phyloP scores from a whole-genome alignment of 1,139 yeast species.

The Hanseniaspora uvarum region DNA sequence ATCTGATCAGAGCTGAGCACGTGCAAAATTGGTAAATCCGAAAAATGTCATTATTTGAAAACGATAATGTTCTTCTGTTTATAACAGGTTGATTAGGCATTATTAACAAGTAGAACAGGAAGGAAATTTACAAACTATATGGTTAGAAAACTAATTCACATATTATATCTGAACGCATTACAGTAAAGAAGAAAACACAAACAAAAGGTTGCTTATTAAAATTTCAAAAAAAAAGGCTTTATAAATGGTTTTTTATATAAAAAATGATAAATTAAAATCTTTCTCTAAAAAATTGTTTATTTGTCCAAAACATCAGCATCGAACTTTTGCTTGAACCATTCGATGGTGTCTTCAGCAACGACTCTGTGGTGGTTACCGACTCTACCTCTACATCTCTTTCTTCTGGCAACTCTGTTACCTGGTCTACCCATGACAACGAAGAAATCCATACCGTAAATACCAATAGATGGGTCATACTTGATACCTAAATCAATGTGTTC shows the following conservation, averaged over 20 bases:
- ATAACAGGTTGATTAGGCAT: too few species aligned
- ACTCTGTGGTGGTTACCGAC: constrained; percentile 92
- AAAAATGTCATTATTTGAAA: too few species aligned
- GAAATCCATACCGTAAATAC: constrained; percentile 99
- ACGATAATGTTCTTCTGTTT: too few species aligned
- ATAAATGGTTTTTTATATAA: constrained; percentile 1
- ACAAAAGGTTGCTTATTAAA: not conserved
- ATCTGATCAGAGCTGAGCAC: too few species aligned
- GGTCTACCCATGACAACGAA: constrained; percentile 99
- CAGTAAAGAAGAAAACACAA: not conserved
- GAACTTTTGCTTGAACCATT: constrained; percentile 99
- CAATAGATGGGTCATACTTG: constrained; percentile 99
- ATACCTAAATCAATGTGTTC: constrained; percentile 99
- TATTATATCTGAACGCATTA: too few species aligned
- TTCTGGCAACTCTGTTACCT: constrained; percentile 98
- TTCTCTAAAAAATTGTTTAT: constrained; percentile 34
- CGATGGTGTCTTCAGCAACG: constrained; percentile 84
- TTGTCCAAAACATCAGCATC: constrained; percentile 94
- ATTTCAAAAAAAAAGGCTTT: not conserved
- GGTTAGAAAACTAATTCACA: too few species aligned
- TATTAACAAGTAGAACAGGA: too few species aligned
- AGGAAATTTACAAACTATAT: too few species aligned
- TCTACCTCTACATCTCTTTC: constrained; percentile 88
- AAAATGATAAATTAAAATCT: not conserved
- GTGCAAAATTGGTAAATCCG: too few species aligned